Evolutionary conservation across 176 grass and related monocot genomes (phyloP).

Genomic region (Pharus latifolius): DNA sequence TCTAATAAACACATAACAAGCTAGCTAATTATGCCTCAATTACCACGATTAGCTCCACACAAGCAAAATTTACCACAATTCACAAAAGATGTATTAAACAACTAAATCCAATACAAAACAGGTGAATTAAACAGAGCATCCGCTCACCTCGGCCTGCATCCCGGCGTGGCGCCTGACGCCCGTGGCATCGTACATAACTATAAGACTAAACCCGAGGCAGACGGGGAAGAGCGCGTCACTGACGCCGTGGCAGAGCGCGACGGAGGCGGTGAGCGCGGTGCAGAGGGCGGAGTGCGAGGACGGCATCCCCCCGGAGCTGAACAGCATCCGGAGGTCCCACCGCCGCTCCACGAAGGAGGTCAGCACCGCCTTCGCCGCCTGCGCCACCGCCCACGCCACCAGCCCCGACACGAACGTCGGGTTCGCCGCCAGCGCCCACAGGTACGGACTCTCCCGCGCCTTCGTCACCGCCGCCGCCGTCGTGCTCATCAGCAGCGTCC

Average conservation of each 20-base stretch:
- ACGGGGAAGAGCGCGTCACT: slow-evolving; percentile 85
- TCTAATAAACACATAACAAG: too few relatives aligned
- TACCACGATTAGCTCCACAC: not conserved
- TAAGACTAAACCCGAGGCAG: slow-evolving; percentile 77
- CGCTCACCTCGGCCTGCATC: slow-evolving; percentile 92
- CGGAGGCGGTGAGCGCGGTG: slow-evolving; percentile 79
- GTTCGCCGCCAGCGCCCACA: slow-evolving; percentile 66
- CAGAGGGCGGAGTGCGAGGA: slow-evolving; percentile 93
- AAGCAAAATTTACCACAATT: not conserved
- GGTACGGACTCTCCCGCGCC: slow-evolving; percentile 59
- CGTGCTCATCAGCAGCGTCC: slow-evolving; percentile 89
- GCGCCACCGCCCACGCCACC: slow-evolving; percentile 71
- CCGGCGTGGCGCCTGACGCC: slow-evolving; percentile 92
- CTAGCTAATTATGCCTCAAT: not conserved
- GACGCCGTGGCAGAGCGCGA: slow-evolving; percentile 88
- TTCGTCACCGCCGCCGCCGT: slow-evolving; percentile 72
- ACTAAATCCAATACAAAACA: not conserved
- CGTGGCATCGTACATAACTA: slow-evolving; percentile 94
- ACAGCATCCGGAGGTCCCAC: slow-evolving; percentile 70
- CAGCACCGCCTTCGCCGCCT: slow-evolving; percentile 64
- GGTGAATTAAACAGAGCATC: not conserved
- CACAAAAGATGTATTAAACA: not conserved
- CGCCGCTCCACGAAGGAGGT: slow-evolving; percentile 83
- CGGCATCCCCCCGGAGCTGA: slow-evolving; percentile 92
- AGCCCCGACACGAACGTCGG: slow-evolving; percentile 89